These are phyloP conservation scores for Cladosporium cucumerinum DNA, from an alignment of 2,329 filamentous ascomycete species.

Conservation along the genomic window DNA sequence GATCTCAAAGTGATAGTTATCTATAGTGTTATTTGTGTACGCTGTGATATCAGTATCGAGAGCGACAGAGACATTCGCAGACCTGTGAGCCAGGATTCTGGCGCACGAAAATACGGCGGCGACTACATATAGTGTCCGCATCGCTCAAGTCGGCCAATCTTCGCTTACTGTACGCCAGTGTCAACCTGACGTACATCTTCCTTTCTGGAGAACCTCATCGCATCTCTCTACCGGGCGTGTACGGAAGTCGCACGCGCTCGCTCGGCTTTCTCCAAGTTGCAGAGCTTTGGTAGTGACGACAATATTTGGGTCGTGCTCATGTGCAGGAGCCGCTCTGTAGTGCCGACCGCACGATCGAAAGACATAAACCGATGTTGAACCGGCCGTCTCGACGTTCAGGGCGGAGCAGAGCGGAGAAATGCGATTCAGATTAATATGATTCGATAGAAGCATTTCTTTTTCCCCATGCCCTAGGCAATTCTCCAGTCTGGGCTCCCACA, in stretches of 20 bases:
- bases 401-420: background rate
- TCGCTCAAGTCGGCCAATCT: background rate
- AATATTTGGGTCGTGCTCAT: background rate
- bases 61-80: background rate
- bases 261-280: constrained; percentile 1
- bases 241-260: background rate
- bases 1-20: background rate
- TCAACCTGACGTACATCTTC: background rate
- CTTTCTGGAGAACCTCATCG: background rate
- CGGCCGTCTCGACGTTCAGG: background rate
- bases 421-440: background rate
- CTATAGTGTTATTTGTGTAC: background rate
- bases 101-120: background rate
- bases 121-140: background rate
- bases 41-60: background rate
- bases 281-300: background rate
- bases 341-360: background rate
- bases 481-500: constrained; percentile 5
- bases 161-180: background rate
- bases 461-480: background rate
- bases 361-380: background rate
- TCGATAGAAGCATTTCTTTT: background rate
- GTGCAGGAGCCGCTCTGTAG: background rate
- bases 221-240: background rate
- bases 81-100: background rate